Evolutionary conservation across 805 yeast genomes (phyloP).

Genomic region (Ogataea polymorpha): DNA sequence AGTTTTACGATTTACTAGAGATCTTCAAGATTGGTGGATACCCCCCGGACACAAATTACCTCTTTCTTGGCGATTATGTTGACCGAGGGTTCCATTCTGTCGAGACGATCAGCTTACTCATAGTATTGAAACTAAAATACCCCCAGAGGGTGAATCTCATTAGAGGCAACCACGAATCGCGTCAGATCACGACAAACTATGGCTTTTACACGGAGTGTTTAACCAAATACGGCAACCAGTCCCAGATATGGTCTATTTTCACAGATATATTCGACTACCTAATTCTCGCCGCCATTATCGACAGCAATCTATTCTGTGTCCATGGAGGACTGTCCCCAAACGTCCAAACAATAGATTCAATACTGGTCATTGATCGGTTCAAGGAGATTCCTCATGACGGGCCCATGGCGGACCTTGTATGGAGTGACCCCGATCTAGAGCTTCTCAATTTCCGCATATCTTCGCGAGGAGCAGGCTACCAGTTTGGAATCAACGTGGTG

Average conservation of each 20-base stretch:
- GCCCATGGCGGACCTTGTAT: slow-evolving; percentile 97
- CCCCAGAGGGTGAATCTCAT: slow-evolving; percentile 80
- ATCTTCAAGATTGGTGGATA: slow-evolving; percentile 91
- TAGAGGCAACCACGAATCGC: slow-evolving; percentile 93
- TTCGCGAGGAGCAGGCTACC: slow-evolving; percentile 97
- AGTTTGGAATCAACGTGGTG: slow-evolving; percentile 89
- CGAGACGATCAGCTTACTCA: slow-evolving; percentile 82
- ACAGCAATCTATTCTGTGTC: slow-evolving; percentile 85
- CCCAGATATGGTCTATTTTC: slow-evolving; percentile 80
- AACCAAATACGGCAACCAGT: slow-evolving; percentile 74
- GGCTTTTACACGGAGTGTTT: slow-evolving; percentile 96
- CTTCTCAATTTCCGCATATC: slow-evolving; percentile 75
- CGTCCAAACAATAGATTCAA: slow-evolving; percentile 90
- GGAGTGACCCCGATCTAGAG: slow-evolving; percentile 97
- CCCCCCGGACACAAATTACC: slow-evolving; percentile 89
- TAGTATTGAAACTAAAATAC: slow-evolving; percentile 81
- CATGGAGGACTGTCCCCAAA: slow-evolving; percentile 98
- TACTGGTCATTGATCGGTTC: slow-evolving; percentile 84
- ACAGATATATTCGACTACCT: slow-evolving; percentile 92
- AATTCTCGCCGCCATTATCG: slow-evolving; percentile 85
- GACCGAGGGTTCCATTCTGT: slow-evolving; percentile 93
- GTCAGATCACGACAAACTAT: slow-evolving; percentile 95
- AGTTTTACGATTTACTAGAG: slow-evolving; percentile 88
- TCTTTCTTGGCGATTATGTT: slow-evolving; percentile 93
- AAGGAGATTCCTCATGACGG: slow-evolving; percentile 98